Conservation (phyloP, 1,139 yeast genomes). For the Blastobotrys ciferrii region DNA sequence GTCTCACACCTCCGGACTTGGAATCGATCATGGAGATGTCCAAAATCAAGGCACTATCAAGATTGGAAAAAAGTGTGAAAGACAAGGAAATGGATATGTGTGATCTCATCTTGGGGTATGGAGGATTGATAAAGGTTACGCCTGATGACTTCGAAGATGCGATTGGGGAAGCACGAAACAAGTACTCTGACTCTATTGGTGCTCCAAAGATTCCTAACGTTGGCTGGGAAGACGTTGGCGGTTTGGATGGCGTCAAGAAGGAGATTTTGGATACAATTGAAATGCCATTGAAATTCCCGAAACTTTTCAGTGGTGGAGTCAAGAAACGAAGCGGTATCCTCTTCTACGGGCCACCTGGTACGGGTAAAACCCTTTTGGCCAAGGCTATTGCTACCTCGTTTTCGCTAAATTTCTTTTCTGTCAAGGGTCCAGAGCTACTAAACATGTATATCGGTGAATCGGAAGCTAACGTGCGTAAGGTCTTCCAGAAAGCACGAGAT, state of each 20-base stretch:
- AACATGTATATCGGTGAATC: conserved; percentile 99
- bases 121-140: conserved; percentile 52
- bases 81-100: conserved; percentile 13
- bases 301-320: conserved; percentile 79
- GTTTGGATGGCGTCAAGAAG: conserved; percentile 81
- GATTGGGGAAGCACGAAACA: conserved; percentile 78
- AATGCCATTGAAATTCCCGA: conserved; percentile 92
- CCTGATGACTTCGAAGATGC: conserved; percentile 71
- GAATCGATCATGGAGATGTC: conserved; percentile 68
- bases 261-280: conserved; percentile 95
- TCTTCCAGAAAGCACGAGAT: conserved; percentile 90
- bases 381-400: conserved; percentile 96
- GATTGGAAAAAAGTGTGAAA: conserved; percentile 39
- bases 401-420: conserved; percentile 89
- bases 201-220: conserved; percentile 96
- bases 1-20: conserved; percentile 83
- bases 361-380: conserved; percentile 92
- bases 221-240: conserved; percentile 94
- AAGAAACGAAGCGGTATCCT: conserved; percentile 92
- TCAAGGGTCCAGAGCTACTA: conserved; percentile 90
- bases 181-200: conserved; percentile 90
- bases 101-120: conserved; percentile 31
- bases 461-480: conserved; percentile 93
- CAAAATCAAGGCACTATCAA: conserved; percentile 53
- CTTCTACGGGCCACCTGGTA: conserved; percentile 98